These are phyloP conservation scores for Phlebiopsis flavidoalba DNA, from an alignment of 768 basidiomycete species.

Conservation along the genomic window DNA sequence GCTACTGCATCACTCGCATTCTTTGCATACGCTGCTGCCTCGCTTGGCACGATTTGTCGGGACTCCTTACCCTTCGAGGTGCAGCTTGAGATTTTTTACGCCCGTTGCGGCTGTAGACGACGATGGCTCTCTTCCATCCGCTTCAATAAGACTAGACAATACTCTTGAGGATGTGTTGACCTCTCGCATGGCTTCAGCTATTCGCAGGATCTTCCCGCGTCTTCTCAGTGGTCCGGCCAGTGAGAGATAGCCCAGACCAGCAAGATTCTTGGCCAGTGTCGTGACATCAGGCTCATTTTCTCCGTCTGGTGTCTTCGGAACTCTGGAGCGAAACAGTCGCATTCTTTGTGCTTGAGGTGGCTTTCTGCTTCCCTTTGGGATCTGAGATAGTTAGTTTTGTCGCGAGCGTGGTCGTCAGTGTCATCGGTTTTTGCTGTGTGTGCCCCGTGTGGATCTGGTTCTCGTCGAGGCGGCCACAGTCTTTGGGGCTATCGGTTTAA, in stretches of 20 bases:
- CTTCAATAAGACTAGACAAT: conserved; percentile 45
- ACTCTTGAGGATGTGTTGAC: conserved; percentile 61
- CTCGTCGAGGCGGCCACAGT: not conserved
- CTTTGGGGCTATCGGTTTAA: not conserved
- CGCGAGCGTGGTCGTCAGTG: conserved; percentile 20
- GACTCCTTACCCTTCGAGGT: not conserved
- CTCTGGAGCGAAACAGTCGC: not conserved
- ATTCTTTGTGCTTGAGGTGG: not conserved
- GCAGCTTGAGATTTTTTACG: too few relatives aligned
- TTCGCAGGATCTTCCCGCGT: conserved; percentile 32
- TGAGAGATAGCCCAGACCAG: not conserved
- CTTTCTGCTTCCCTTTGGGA: conserved; percentile 9
- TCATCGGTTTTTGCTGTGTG: conserved; percentile 16
- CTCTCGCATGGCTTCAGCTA: conserved; percentile 49
- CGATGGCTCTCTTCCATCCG: conserved; percentile 47
- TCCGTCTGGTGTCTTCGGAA: not conserved
- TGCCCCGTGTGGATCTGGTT: not conserved
- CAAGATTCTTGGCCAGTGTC: not conserved
- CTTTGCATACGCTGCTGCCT: conserved; percentile 31
- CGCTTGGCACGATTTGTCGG: conserved; percentile 22
- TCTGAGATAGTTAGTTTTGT: conserved; percentile 22
- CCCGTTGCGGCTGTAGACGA: conserved; percentile 3
- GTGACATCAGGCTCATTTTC: not conserved
- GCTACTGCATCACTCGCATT: conserved; percentile 41
- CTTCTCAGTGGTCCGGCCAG: not conserved